phyloP scores from a whole-genome alignment of 176 grass and related monocot genomes.

The Carex cristatella region DNA sequence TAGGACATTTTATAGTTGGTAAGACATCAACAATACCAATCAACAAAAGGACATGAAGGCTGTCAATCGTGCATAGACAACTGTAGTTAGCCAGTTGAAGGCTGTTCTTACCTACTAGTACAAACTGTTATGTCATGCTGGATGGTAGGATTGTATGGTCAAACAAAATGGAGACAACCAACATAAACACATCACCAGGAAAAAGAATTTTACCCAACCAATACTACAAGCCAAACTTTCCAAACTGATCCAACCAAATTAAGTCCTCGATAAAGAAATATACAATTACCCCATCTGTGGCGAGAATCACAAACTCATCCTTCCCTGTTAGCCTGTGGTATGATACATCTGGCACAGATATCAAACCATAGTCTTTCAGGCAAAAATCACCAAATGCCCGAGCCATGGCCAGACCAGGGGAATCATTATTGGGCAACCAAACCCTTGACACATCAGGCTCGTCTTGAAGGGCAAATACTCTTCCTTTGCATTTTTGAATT shows the following conservation, averaged over 20 bases:
- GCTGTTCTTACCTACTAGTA: background rate
- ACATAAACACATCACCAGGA: background rate
- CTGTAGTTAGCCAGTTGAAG: background rate
- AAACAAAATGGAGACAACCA: background rate
- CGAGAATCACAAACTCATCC: conserved; percentile 78
- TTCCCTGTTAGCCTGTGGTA: conserved; percentile 44
- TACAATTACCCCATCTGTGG: conserved; percentile 66
- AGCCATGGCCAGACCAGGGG: conserved; percentile 86
- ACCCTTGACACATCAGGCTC: conserved; percentile 75
- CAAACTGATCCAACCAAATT: background rate
- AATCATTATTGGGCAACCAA: conserved; percentile 76
- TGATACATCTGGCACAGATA: conserved; percentile 68
- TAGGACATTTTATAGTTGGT: background rate
- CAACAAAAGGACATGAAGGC: background rate
- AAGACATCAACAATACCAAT: background rate
- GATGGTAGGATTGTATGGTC: background rate
- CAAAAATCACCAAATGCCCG: conserved; percentile 91
- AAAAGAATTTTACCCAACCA: background rate
- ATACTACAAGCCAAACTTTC: background rate
- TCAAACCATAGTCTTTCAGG: conserved; percentile 80
- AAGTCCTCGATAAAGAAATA: background rate
- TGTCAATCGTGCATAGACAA: no score
- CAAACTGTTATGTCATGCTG: background rate
- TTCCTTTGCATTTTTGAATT: conserved; percentile 61
- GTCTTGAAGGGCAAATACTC: conserved; percentile 84